Percentiles rank a stretch among this genome's conserved stretches.
Evolutionary conservation across 495 filamentous ascomycete species (phyloP).

Genomic region (Penicillium silybi): DNA sequence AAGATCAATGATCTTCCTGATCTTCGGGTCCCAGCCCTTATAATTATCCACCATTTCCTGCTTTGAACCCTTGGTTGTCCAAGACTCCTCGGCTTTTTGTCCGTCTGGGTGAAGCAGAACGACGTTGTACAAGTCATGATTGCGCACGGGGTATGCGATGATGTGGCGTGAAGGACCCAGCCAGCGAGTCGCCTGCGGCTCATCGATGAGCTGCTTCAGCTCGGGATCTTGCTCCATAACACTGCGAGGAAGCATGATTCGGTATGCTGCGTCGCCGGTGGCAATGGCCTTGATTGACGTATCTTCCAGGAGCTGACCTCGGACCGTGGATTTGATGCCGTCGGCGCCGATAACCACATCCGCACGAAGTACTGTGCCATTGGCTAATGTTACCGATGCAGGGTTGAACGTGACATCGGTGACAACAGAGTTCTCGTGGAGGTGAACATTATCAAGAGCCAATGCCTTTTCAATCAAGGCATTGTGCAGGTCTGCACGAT

Average conservation of each 20-base stretch:
- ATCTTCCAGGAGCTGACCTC: conserved; percentile 28
- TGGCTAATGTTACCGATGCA: conserved; percentile 30
- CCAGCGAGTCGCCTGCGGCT: conserved; percentile 41
- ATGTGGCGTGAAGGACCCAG: conserved; percentile 43
- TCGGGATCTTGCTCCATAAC: conserved; percentile 36
- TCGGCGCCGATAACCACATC: conserved; percentile 47
- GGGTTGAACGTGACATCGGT: conserved; percentile 27
- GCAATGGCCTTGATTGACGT: conserved; percentile 26
- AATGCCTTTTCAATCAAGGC: conserved; percentile 36
- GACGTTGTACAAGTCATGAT: conserved; percentile 42
- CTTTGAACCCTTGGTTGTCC: conserved; percentile 42
- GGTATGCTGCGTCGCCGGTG: conserved; percentile 45
- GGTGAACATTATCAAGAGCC: conserved; percentile 31
- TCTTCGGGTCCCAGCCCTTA: conserved; percentile 32
- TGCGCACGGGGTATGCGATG: conserved; percentile 41
- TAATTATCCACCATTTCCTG: conserved; percentile 40
- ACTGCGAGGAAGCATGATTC: conserved; percentile 36
- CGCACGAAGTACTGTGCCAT: conserved; percentile 31
- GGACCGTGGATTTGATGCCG: conserved; percentile 42
- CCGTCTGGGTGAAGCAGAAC: conserved; percentile 40
- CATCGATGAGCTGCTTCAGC: conserved; percentile 30
- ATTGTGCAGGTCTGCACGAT: conserved; percentile 44
- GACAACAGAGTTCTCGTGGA: conserved; percentile 35
- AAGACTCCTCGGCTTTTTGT: conserved; percentile 37
- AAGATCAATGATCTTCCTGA: conserved; percentile 35